Evolutionary conservation across 2,329 filamentous ascomycete genomes (phyloP), one percentile per base, ranked within the genome.

Genomic region (Ploettnerulaceae sp.): DNA sequence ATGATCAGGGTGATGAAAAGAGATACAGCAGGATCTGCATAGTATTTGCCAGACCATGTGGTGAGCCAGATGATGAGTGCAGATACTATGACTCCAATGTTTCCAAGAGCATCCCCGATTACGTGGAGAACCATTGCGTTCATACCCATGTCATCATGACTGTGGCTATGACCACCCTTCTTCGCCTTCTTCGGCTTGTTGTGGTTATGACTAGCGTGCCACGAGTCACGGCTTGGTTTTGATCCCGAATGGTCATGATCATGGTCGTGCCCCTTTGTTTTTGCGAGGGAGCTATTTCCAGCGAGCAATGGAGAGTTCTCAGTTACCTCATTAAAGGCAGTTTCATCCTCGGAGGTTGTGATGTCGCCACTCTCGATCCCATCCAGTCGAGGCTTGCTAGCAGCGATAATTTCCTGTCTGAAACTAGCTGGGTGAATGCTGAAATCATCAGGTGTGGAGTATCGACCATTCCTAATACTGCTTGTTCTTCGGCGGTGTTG

Each of bases 141-240:
- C 91, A 98, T 97, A 66, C 95, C 95, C 73, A 98, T 84, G 62
- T 98, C 90, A 49, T 73, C 83, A 64, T 95, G 89, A 53, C 72
- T 86, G 65, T 94, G 89, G 22, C 85, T 80, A 57, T 85, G 80
- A 21, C 82, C 77, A 51, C 79, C 76, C 50, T 79, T 75, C 15
- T 72, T 70, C 49, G 71, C 66, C 47, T 84, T 76, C 59, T 80
- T 81, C 1, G 87, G 84, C 57, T 90, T 79, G 48, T 75, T 83
- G 66, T 97, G 93, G 61, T 90, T 88, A 67, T 96, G 91, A 43
- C 77, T 73, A 32, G 75, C 71, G 65, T 95, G 88, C 56, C 53
- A 57, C n/a, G 61, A 62, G 41, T 61, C 58, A 29, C 57, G 53
- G 31, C 52, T 51, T 35, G 36, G 36, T 14, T 49, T 51, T 6